Conservation (phyloP, 768 basidiomycete species). For the Ramaria sp. region DNA sequence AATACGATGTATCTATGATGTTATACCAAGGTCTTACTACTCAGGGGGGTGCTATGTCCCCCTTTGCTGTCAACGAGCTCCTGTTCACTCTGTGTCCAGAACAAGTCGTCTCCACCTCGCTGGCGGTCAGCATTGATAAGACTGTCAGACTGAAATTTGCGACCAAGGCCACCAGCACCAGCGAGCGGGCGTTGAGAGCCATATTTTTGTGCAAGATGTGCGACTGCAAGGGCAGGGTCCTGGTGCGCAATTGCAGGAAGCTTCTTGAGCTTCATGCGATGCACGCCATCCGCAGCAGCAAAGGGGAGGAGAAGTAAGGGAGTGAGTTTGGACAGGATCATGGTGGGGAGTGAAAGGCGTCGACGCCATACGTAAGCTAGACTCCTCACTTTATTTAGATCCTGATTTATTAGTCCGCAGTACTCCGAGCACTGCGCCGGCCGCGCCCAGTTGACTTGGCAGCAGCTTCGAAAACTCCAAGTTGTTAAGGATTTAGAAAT, state of each 20-base stretch:
- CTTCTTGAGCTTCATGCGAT: slow-evolving; percentile 88
- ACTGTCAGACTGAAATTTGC: slow-evolving; percentile 26
- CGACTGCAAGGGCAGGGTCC: slow-evolving; percentile 61
- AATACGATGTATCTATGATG: slow-evolving; percentile 6
- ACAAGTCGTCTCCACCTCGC: slow-evolving; percentile 44
- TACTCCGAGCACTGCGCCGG: neutral
- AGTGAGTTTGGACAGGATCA: slow-evolving; percentile 32
- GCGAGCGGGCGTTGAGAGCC: slow-evolving; percentile 55
- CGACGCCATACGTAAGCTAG: neutral
- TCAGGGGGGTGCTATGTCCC: slow-evolving; percentile 82
- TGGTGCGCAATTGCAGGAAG: slow-evolving; percentile 42
- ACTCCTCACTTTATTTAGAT: no score
- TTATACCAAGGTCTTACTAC: slow-evolving; percentile 45
- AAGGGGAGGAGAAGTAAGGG: slow-evolving; percentile 32
- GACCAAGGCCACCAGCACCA: slow-evolving; percentile 65
- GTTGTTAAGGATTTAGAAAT: no score
- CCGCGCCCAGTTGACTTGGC: no score
- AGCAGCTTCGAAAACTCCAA: no score
- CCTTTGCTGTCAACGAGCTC: slow-evolving; percentile 47
- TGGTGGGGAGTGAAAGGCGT: slow-evolving; percentile 19
- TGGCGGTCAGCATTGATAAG: neutral
- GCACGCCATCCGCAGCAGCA: slow-evolving; percentile 43
- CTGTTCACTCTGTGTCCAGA: slow-evolving; percentile 58
- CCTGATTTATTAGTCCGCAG: neutral
- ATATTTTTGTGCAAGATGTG: slow-evolving; percentile 93